Percentiles rank a stretch among this genome's conserved stretches.
phyloP scores from a whole-genome alignment of 306 rosid genomes.

The Vachellia pachyceras region DNA sequence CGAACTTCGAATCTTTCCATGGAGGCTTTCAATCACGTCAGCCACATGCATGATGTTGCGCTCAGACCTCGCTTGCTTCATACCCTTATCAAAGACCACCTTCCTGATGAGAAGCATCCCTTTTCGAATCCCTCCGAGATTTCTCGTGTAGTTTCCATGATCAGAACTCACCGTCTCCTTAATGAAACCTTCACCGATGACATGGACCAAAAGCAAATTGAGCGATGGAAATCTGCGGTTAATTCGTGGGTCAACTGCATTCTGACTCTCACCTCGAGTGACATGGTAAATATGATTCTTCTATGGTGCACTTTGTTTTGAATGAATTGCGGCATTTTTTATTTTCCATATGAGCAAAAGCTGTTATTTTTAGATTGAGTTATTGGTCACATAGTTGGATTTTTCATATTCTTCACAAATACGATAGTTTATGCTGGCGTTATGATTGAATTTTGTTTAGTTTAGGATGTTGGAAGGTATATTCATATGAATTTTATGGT shows the following conservation, averaged over 20 bases:
- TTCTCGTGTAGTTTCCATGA: slow-evolving; percentile 50
- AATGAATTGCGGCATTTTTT: background rate
- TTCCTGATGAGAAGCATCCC: slow-evolving; percentile 54
- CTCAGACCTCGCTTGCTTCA: too few relatives aligned
- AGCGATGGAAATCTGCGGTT: slow-evolving; percentile 72
- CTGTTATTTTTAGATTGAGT: background rate
- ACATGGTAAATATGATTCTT: slow-evolving; percentile 51
- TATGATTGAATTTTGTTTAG: background rate
- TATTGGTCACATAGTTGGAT: background rate
- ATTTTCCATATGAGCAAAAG: background rate
- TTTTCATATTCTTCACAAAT: background rate
- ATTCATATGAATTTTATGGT: slow-evolving; percentile 35
- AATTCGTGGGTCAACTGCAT: slow-evolving; percentile 73
- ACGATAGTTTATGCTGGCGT: background rate
- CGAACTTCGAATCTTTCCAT: too few relatives aligned
- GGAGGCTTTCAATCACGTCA: too few relatives aligned
- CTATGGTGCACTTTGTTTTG: slow-evolving; percentile 9
- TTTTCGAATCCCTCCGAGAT: slow-evolving; percentile 51
- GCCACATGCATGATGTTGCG: too few relatives aligned
- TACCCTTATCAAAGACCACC: too few relatives aligned
- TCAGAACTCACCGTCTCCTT: slow-evolving; percentile 70
- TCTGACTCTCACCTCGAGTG: slow-evolving; percentile 49
- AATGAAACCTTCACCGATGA: slow-evolving; percentile 47
- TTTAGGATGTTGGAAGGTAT: background rate
- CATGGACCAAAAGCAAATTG: slow-evolving; percentile 44